Base-by-base conservation (phyloP, 768 basidiomycete genomes). In the Panus rudis region DNA sequence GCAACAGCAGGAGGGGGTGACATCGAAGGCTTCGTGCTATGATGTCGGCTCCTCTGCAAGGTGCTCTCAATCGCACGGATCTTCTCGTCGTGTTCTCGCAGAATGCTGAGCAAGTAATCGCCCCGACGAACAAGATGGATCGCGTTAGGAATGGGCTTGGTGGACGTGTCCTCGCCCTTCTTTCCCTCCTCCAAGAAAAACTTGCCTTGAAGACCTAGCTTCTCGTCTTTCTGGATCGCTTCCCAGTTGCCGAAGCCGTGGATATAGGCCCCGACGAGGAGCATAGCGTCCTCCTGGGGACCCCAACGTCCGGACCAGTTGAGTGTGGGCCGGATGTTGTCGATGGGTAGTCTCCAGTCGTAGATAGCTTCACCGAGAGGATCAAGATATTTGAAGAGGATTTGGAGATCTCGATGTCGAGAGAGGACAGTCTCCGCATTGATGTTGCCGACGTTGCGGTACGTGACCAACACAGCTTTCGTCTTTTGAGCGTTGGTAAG, bases 231-330 rank as follows among this genome's bases (percentile, higher is more conserved):
- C 43, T 80, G 78, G 73, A 98, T 98, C 20, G 77, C 75, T 58
- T 98, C 96, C 96, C 96, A 99, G 57, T 86, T 89, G 12, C 93
- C 94, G 59, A 98, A 94, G 16, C 96, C 96, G 53, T 98, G 85
- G 16, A 84, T 56, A 70, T 75, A 97, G 8, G 96, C 91, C 26
- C 96, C 96, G 37, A 97, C 84, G 27, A 99, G 76, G 14, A 99
- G 73, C 80, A 92, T 89, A 3, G 93, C 82, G 61, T 99, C 96
- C 52, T 98, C 92, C 48, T 81, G 78, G 24, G 84, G 78, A 14
- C 80, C 82, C 96, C 96, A 99, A 35, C 90, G 83, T 45, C 93
- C 92, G 28, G 89, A 91, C 94, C 96, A 98, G 58, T 92, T 92
- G 40, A 91, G 76, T 2, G 92, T 94, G 25, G 91, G 88, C 43